Conservation (phyloP, 768 basidiomycete genomes). For the Cystobasidium ongulense region DNA sequence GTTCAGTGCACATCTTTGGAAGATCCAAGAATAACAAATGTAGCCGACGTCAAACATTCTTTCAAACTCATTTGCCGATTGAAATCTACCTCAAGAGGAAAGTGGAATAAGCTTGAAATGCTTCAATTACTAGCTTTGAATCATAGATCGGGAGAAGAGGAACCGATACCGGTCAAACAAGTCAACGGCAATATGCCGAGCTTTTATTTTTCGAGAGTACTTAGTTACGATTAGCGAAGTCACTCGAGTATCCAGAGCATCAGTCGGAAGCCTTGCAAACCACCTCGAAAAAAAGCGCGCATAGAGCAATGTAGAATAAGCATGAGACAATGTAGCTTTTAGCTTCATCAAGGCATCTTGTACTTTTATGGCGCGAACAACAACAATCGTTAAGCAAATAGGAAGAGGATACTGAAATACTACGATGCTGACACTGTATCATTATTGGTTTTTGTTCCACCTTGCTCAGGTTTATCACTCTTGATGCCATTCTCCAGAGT, state of each 20-base stretch:
- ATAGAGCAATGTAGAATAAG: not conserved
- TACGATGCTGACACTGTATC: not conserved
- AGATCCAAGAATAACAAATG: conserved; percentile 35
- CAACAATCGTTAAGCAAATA: not conserved
- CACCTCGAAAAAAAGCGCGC: not conserved
- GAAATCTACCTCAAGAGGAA: conserved; percentile 36
- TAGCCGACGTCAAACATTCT: conserved; percentile 34
- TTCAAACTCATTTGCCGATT: conserved; percentile 35
- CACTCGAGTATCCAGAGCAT: no score
- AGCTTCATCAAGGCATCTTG: not conserved
- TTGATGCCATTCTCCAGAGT: conserved; percentile 1
- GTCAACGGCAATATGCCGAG: conserved; percentile 33
- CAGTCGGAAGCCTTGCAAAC: no score
- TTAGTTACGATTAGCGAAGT: conserved; percentile 36
- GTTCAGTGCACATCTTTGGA: conserved; percentile 37
- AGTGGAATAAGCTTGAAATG: conserved; percentile 42
- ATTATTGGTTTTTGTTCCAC: not conserved
- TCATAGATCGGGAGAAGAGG: conserved; percentile 34
- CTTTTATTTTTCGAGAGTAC: conserved; percentile 40
- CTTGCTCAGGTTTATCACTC: not conserved
- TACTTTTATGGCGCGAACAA: not conserved
- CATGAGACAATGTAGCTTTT: not conserved
- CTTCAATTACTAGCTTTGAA: conserved; percentile 35
- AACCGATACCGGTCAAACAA: conserved; percentile 35
- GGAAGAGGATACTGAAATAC: not conserved